Evolutionary conservation across 106 monocot genomes (phyloP), one percentile per base, ranked within the genome.

Genomic region (Dendrobium officinale): DNA sequence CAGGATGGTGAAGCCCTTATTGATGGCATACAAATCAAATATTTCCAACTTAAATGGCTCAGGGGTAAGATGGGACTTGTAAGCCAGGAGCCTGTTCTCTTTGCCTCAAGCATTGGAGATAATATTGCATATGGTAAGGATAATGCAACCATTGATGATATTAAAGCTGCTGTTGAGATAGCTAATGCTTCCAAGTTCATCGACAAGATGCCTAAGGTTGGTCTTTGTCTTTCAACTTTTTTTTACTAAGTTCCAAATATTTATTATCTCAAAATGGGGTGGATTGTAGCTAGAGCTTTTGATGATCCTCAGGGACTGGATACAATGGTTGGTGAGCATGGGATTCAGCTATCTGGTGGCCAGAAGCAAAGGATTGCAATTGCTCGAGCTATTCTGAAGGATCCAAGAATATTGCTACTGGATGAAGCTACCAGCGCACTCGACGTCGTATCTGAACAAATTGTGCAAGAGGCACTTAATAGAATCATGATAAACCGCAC

Each of bases 401-500:
- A 87, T 56, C 90, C 90, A 40, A 68, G 80, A 15, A 90, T 90
- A 73, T 79, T 90, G 68, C 87, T 90, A 41, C 79, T 90, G 37
- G 90, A 90, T 59, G 90, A 90, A 81, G 90, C 90, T 26, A 87
- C 90, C n/a, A 90, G 90, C 24, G 90, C 90, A 49, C 79, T 89
- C 19, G 86, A 89, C 80, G 72, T 82, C 13, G 85, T 86, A 27
- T 89, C 89, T 43, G 86, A 89, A 72, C 67, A 31, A 4, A 76
- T 83, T 43, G 82, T 89, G 54, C 86, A 89, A 49, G 90, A 90
- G 44, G 87, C 90, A 73, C 78, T 90, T 26, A 83, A 87, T n/a
- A 73, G 77, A 75, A 75, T 87, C 49, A 90, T 90, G 87, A 75
- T 19, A 19, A 79, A 81, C 75, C 81, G 85, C 78, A 90, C 87